Percentiles rank a stretch among this genome's conserved stretches.
Evolutionary conservation across 139 green algal genomes (phyloP).

Genomic region (Chlorella sp.): DNA sequence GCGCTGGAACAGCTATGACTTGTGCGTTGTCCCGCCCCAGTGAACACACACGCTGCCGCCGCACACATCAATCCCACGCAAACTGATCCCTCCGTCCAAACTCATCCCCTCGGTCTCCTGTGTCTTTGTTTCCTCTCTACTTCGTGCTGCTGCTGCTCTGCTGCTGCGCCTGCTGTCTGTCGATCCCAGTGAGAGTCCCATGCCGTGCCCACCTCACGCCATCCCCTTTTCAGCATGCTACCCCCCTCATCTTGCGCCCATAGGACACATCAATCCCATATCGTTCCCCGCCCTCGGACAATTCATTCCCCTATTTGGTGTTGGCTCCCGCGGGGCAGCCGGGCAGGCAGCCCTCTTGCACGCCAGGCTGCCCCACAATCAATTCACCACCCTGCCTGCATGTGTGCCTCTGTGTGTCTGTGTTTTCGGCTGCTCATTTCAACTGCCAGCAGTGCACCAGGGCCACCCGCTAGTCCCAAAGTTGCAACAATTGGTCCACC

Average conservation of each 20-base stretch:
- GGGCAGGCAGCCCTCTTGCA: neutral
- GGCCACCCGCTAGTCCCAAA: too few relatives aligned
- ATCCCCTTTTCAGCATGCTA: neutral
- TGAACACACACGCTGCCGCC: neutral
- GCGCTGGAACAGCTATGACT: neutral
- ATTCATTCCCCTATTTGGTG: neutral
- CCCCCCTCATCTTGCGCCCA: neutral
- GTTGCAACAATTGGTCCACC: neutral
- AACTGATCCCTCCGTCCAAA: neutral
- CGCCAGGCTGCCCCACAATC: neutral
- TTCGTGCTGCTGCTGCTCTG: neutral
- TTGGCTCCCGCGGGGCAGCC: neutral
- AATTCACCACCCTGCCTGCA: too few relatives aligned
- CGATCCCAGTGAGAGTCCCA: neutral
- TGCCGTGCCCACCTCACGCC: neutral
- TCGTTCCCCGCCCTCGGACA: neutral
- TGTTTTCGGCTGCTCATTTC: too few relatives aligned
- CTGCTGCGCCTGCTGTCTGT: neutral
- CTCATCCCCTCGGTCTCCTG: neutral
- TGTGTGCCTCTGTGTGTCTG: too few relatives aligned
- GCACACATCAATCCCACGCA: neutral
- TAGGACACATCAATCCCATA: neutral
- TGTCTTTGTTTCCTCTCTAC: neutral
- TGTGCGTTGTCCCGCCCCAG: neutral
- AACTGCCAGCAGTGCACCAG: too few relatives aligned